Evolutionary conservation across 169 alveolate genomes (phyloP).

Genomic region (Condylostoma magnum): DNA sequence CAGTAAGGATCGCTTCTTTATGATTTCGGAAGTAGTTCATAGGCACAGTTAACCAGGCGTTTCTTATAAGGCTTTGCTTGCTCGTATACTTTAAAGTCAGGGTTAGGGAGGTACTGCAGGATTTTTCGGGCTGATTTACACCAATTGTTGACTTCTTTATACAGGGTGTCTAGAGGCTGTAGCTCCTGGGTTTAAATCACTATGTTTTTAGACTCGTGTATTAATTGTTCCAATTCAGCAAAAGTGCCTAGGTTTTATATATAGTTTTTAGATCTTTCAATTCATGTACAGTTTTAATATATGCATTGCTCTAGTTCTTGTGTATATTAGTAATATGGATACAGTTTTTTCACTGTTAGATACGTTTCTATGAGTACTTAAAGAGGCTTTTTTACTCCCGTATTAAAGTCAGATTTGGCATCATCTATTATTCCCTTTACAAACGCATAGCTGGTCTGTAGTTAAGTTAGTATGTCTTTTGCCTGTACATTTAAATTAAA

Average conservation of each 20-base stretch:
- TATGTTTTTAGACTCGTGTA: conserved; percentile 8
- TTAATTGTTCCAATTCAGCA: neutral
- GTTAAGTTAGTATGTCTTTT: too few species aligned
- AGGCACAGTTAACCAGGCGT: too few species aligned
- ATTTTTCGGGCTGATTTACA: conserved; percentile 1
- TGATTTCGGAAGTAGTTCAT: conserved; percentile 16
- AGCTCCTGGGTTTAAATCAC: neutral
- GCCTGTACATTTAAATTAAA: too few species aligned
- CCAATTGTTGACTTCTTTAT: neutral
- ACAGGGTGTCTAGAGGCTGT: neutral
- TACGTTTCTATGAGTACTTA: too few species aligned
- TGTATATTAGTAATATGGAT: neutral
- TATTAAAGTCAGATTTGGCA: too few species aligned
- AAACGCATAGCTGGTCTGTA: too few species aligned
- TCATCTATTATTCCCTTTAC: too few species aligned
- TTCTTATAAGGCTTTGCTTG: neutral
- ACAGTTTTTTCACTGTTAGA: neutral
- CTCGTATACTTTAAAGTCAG: neutral
- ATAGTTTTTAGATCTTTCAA: conserved; percentile 11
- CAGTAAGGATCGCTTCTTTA: neutral
- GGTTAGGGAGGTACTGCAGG: neutral
- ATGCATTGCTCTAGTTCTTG: neutral
- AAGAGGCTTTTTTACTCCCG: too few species aligned
- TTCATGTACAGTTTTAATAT: neutral
- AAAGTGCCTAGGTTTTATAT: conserved; percentile 5